Conservation (phyloP, 805 yeast genomes). For the Cyberlindnera saturnus region DNA sequence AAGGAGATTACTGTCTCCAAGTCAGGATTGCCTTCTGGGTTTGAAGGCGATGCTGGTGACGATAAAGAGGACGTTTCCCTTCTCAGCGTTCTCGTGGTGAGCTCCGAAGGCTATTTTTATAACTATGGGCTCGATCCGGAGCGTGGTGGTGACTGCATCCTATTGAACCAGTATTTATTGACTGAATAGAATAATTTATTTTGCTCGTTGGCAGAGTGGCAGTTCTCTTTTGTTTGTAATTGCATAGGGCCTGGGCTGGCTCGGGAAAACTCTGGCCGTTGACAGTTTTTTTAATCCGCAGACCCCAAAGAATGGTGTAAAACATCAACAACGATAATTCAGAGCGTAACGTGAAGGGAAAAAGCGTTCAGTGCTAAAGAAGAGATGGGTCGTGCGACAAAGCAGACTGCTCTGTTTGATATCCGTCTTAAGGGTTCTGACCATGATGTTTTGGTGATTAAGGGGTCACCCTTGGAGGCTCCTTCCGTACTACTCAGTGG, state of each 20-base stretch:
- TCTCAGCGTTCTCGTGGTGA: slow-evolving; percentile 59
- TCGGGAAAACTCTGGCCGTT: no score
- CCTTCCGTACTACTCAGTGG: slow-evolving; percentile 73
- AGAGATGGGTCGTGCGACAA: slow-evolving; percentile 8
- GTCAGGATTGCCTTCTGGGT: slow-evolving; percentile 19
- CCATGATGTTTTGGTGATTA: slow-evolving; percentile 71
- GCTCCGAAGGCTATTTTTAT: slow-evolving; percentile 74
- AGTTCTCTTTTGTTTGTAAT: no score
- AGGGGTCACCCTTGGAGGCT: slow-evolving; percentile 76
- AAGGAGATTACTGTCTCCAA: slow-evolving; percentile 22
- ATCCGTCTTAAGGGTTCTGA: slow-evolving; percentile 60
- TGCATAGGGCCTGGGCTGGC: no score
- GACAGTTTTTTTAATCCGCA: no score
- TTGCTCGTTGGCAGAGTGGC: no score
- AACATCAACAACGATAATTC: neutral
- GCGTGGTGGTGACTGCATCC: slow-evolving; percentile 88
- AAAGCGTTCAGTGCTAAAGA: slow-evolving; percentile 12
- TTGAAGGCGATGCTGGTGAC: slow-evolving; percentile 12
- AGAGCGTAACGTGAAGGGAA: slow-evolving; percentile 8
- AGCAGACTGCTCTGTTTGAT: slow-evolving; percentile 38
- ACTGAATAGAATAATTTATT: slow-evolving; percentile 5
- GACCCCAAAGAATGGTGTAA: neutral
- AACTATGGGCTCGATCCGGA: slow-evolving; percentile 80
- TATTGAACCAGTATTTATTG: slow-evolving; percentile 65
- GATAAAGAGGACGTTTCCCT: slow-evolving; percentile 27